phyloP scores from a whole-genome alignment of 331 rosid species.

The Rosa hybrid region DNA sequence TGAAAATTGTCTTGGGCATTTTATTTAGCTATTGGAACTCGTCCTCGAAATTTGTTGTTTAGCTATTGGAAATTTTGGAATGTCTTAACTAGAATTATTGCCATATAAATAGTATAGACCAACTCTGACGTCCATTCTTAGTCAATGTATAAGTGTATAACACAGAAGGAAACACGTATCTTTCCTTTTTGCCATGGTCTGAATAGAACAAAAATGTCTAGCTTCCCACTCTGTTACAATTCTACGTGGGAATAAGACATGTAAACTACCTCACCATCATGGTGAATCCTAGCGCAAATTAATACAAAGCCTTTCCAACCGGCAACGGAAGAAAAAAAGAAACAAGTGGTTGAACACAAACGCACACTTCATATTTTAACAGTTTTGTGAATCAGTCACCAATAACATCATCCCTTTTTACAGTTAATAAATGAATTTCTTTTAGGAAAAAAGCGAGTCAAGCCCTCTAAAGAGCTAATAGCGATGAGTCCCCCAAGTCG shows the following conservation, averaged over 20 bases:
- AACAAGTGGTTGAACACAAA: neutral
- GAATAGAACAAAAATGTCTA: neutral
- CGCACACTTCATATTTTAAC: neutral
- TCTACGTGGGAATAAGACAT: neutral
- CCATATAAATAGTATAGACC: neutral
- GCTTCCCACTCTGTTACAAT: neutral
- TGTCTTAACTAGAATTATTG: neutral
- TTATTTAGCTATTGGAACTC: no score
- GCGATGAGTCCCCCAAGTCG: constrained; percentile 17
- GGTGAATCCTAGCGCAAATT: neutral
- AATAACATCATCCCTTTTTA: neutral
- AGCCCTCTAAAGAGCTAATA: constrained; percentile 4
- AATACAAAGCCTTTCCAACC: neutral
- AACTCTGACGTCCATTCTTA: neutral
- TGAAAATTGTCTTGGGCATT: no score
- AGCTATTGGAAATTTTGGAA: neutral
- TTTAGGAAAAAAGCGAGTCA: constrained; percentile 16
- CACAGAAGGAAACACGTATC: neutral
- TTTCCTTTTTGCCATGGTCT: neutral
- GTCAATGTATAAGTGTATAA: neutral
- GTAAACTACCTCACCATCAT: neutral
- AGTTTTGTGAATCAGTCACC: neutral
- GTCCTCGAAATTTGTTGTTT: neutral
- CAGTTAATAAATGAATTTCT: neutral
- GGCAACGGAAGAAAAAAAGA: neutral